phyloP scores from a whole-genome alignment of 805 yeast species.

The Kodamaea kaohsiungensis region DNA sequence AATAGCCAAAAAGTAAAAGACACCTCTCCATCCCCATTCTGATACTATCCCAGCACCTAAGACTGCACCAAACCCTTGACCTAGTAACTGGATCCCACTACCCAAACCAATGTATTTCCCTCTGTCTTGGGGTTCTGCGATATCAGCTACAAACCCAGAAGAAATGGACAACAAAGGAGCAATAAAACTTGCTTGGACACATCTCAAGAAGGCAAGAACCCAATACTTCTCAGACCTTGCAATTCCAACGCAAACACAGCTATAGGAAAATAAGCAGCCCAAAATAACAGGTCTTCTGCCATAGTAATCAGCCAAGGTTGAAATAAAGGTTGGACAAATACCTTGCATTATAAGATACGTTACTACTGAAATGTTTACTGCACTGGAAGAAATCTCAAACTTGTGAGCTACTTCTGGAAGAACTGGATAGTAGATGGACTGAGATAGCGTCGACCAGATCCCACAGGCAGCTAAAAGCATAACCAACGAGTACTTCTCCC shows the following conservation, averaged over 20 bases:
- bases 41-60: constrained; percentile 48
- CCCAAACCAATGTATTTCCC: constrained; percentile 71
- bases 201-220: constrained; percentile 63
- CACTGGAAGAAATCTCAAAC: constrained; percentile 57
- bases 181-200: constrained; percentile 76
- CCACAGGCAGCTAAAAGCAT: constrained; percentile 48
- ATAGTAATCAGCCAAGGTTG: constrained; percentile 63
- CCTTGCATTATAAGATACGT: constrained; percentile 80
- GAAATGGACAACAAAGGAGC: constrained; percentile 74
- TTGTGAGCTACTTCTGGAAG: constrained; percentile 54
- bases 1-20: constrained; percentile 75
- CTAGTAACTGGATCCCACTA: constrained; percentile 64
- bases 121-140: constrained; percentile 62
- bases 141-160: constrained; percentile 74
- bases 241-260: constrained; percentile 64
- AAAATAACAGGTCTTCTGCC: constrained; percentile 75
- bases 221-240: constrained; percentile 60
- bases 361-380: constrained; percentile 71
- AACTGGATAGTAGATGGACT: constrained; percentile 82
- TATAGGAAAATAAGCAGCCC: constrained; percentile 53
- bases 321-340: constrained; percentile 66
- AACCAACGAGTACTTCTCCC: constrained; percentile 41
- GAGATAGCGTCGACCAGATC: constrained; percentile 67
- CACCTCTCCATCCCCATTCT: constrained; percentile 62
- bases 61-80: constrained; percentile 81